A percentile compares a stretch with the other conserved stretches of the same genome.
Evolutionary conservation across 2,329 filamentous ascomycete genomes (phyloP).

Genomic region (Colletotrichum sp.): DNA sequence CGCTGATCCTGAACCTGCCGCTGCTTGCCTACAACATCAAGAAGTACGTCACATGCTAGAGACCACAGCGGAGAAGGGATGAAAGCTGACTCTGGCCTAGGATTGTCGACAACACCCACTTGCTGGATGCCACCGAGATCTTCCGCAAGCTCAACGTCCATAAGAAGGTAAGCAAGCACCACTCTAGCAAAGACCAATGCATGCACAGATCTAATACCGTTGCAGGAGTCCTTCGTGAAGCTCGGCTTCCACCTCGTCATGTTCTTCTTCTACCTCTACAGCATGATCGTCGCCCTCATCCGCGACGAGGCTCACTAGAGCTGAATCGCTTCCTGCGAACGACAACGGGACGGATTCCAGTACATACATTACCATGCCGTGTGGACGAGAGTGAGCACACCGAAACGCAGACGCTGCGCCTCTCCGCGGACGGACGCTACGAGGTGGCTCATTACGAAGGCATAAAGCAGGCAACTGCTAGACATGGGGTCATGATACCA

Average conservation of each 20-base stretch:
- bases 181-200: accelerated
- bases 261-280: conserved; percentile 99
- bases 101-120: conserved; percentile 95
- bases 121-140: conserved; percentile 97
- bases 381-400: neutral
- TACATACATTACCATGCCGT: conserved; percentile 10
- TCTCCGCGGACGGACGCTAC: neutral
- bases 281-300: conserved; percentile 97
- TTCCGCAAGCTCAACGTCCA: conserved; percentile 99
- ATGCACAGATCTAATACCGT: neutral
- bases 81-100: conserved; percentile 49
- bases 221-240: conserved; percentile 97
- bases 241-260: conserved; percentile 98
- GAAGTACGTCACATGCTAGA: conserved; percentile 71
- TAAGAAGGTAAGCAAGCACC: conserved; percentile 75
- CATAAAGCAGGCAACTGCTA: conserved; percentile 8
- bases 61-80: neutral
- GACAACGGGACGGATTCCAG: conserved; percentile 20
- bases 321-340: neutral
- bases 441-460: conserved; percentile 8
- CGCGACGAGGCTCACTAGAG: conserved; percentile 84
- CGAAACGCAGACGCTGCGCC: neutral
- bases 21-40: conserved; percentile 93
- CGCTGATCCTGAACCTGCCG: conserved; percentile 89
- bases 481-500: conserved; percentile 22